Percentiles rank a stretch among this genome's conserved stretches.
Conservation (phyloP, 768 basidiomycete genomes). For the Boletus tomentosulus region DNA sequence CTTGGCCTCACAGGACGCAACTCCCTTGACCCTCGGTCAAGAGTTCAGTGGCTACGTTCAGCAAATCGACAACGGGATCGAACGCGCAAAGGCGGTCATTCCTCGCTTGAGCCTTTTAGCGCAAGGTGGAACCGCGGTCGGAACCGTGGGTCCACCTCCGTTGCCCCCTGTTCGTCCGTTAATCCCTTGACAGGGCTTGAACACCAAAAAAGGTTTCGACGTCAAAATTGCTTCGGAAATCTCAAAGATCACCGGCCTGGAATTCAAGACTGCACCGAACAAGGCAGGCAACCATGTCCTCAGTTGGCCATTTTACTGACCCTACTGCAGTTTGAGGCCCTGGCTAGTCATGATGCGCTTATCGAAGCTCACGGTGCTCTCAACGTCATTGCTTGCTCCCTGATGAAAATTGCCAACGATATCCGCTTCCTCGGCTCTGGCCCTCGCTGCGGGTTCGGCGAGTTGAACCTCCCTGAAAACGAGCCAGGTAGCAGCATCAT, state of each 20-base stretch:
- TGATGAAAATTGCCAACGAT: conserved; percentile 99
- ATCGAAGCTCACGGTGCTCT: conserved; percentile 97
- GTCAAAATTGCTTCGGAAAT: conserved; percentile 90
- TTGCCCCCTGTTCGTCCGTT: conserved; percentile 2
- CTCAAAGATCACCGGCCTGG: conserved; percentile 82
- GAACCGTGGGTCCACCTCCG: conserved; percentile 63
- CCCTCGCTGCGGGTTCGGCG: conserved; percentile 95
- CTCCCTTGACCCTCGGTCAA: conserved; percentile 94
- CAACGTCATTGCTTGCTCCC: conserved; percentile 91
- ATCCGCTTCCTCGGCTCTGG: conserved; percentile 97
- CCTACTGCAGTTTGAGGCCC: conserved; percentile 79
- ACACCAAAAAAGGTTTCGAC: conserved; percentile 96
- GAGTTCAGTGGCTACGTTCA: conserved; percentile 99
- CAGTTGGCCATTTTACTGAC: conserved; percentile 3
- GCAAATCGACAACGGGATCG: conserved; percentile 88
- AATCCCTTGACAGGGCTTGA: conserved; percentile 65
- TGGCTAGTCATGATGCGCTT: conserved; percentile 96
- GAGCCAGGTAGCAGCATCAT: conserved; percentile 99
- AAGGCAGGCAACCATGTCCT: conserved; percentile 53
- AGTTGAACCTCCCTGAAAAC: conserved; percentile 92
- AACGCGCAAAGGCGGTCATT: conserved; percentile 72
- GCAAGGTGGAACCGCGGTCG: conserved; percentile 98
- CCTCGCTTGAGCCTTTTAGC: conserved; percentile 87
- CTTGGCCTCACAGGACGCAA: conserved; percentile 69
- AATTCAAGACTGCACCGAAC: conserved; percentile 97